Conservation (phyloP, 495 filamentous ascomycete species). For the Hypoxylon subgilvum region DNA sequence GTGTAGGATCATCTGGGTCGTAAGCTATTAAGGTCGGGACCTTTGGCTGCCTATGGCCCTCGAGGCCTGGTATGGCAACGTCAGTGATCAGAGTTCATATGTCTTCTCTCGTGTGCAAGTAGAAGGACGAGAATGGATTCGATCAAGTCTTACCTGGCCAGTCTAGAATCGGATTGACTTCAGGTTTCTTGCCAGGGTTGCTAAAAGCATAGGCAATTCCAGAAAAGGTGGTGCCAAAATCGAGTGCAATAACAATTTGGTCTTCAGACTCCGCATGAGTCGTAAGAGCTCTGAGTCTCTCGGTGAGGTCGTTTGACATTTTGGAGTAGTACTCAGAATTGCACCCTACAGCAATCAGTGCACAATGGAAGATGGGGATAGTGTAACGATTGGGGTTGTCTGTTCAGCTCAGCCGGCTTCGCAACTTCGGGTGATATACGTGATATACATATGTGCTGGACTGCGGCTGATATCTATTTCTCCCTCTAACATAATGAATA, state of each 20-base stretch:
- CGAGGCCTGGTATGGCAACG: constrained; percentile 12
- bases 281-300: neutral
- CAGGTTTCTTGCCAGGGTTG: constrained; percentile 1
- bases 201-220: constrained; percentile 38
- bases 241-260: constrained; percentile 30
- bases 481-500: no score
- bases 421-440: no score
- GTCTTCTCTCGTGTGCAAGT: neutral
- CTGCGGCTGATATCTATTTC: no score
- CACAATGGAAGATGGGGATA: no score
- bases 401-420: no score
- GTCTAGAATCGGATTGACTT: neutral
- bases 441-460: no score
- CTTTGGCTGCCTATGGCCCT: constrained; percentile 29
- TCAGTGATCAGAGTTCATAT: neutral
- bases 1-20: neutral
- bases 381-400: no score
- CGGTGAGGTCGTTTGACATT: neutral
- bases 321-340: no score
- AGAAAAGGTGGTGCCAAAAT: constrained; percentile 42
- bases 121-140: neutral
- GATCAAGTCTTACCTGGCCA: neutral
- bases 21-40: constrained; percentile 32
- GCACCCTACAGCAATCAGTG: no score
- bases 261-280: neutral